Evolutionary conservation across 2,329 filamentous ascomycete species (phyloP), one percentile per base, ranked within the genome.

Genomic region (Neophaeococcomyces mojaviensis): DNA sequence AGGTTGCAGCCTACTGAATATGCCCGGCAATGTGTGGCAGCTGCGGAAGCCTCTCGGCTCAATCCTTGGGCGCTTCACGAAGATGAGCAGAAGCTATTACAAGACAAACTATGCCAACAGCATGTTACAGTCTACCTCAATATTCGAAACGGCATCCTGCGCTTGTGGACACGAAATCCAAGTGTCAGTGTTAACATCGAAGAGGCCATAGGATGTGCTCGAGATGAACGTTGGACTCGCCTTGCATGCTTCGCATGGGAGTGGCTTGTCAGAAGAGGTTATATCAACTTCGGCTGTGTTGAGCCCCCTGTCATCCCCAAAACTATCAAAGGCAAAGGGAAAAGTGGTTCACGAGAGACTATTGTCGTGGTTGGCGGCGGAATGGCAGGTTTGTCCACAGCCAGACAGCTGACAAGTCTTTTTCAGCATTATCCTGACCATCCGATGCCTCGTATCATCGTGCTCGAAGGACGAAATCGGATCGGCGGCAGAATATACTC

Each of bases 41-140:
- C 90, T 10, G 92, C 90, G 44, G 87, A 95, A 64, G 84, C 86
- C 7, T 96, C 88, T 33, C 77, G 92, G 47, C 73, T 98, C 1
- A 90, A 90, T 54, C 90, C 92, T 1, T 97, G 92, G 64, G 82
- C 85, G 9, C 69, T 98, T 32, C 88, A 97, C 64, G 76, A 78
- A 20, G 82, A 86, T 51, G 92, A 98, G 64, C 89, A 96, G 61
- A 71, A 76, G 49, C 73, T 95, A 49, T 69, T 98, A 33, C 79
- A 86, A 51, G 76, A 86, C 51, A 82, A 94, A 58, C 80, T 98
- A 56, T 94, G 84, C 60, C 82, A 87, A 58, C 76, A 83, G 26
- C 92, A 98, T 65, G 88, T 96, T 55, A 96, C 90, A 2, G 86
- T 88, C 10, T 98, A 98, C 66, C 72, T 98, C 44, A 97, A 97